Percentiles rank a stretch among this genome's conserved stretches.
phyloP scores from a whole-genome alignment of 179 eudicot species.

The Beta corolliflora region DNA sequence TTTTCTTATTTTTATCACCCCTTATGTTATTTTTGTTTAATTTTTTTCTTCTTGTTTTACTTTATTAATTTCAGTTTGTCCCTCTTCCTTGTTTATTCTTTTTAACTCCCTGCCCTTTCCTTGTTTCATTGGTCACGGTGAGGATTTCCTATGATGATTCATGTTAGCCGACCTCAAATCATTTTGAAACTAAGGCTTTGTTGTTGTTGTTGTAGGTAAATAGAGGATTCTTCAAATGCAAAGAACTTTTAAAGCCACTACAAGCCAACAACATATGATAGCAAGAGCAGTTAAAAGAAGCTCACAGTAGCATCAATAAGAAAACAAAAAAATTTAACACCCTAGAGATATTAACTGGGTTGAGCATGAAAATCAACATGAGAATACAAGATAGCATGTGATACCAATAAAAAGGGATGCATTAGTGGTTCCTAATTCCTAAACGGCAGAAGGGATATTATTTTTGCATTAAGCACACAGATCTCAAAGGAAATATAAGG shows the following conservation, averaged over 20 bases:
- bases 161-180: no score
- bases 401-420: neutral
- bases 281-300: slow-evolving; percentile 29
- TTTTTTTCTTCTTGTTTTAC: no score
- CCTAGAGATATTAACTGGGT: slow-evolving; percentile 10
- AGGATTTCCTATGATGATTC: no score
- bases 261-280: slow-evolving; percentile 44
- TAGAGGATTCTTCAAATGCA: slow-evolving; percentile 26
- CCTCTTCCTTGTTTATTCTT: no score
- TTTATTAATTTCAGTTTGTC: no score
- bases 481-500: neutral
- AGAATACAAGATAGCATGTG: slow-evolving; percentile 11
- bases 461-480: slow-evolving; percentile 8
- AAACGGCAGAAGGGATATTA: neutral
- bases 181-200: no score
- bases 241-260: slow-evolving; percentile 37
- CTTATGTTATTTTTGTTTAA: no score
- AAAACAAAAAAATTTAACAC: neutral
- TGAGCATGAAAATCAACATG: neutral
- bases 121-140: no score
- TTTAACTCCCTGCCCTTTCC: no score
- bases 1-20: no score
- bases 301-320: slow-evolving; percentile 20
- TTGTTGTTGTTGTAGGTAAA: no score
- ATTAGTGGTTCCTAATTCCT: no score